Conservation (phyloP, 441 rosid genomes). For the Metrosideros polymorpha region DNA sequence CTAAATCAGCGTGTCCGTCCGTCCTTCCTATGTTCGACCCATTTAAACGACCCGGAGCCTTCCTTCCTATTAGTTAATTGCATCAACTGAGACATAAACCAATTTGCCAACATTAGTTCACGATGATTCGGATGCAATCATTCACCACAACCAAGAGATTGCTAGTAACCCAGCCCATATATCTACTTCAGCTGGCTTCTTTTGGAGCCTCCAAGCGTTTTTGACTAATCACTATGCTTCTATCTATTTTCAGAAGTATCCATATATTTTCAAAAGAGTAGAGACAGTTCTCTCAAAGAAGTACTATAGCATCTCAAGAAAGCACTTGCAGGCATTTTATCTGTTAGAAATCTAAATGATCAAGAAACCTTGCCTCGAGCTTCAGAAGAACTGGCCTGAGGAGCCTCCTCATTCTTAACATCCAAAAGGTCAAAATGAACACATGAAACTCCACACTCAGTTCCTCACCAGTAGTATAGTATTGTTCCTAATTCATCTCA, state of each 20-base stretch:
- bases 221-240: neutral
- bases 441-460: neutral
- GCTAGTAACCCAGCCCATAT: neutral
- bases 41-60: neutral
- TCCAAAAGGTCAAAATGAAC: neutral
- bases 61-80: neutral
- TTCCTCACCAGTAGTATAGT: neutral
- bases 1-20: constrained; percentile 1
- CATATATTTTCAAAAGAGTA: neutral
- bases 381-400: neutral
- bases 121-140: neutral
- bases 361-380: neutral
- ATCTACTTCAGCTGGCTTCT: neutral
- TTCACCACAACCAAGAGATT: neutral
- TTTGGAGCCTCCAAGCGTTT: neutral
- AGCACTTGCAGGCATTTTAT: neutral
- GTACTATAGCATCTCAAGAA: neutral
- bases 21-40: neutral
- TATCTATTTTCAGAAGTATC: neutral
- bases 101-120: neutral
- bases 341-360: neutral
- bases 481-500: neutral
- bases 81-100: neutral
- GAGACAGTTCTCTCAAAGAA: neutral
- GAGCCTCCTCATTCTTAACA: neutral